phyloP scores from a whole-genome alignment of 2,329 filamentous ascomycete genomes.

The Cyphellophora europaea region DNA sequence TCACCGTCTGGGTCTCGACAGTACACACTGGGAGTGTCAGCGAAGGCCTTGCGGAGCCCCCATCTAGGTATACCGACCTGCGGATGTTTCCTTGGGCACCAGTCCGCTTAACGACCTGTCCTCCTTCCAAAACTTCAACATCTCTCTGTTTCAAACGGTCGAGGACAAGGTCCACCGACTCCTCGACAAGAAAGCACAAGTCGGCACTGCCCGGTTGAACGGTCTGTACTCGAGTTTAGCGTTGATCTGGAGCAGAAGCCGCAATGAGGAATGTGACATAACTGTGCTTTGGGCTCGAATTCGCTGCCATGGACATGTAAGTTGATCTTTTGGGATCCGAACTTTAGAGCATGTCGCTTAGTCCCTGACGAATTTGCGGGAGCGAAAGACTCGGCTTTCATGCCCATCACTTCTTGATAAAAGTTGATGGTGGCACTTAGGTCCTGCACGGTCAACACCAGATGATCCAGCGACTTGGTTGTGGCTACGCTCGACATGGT shows the following conservation, averaged over 20 bases:
- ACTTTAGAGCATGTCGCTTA: slow-evolving; percentile 44
- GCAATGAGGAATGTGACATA: background rate
- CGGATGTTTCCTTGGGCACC: slow-evolving; percentile 46
- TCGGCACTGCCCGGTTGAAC: slow-evolving; percentile 50
- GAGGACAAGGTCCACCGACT: slow-evolving; percentile 40
- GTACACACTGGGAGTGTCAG: too few relatives aligned
- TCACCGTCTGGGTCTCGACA: too few relatives aligned
- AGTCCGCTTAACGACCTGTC: slow-evolving; percentile 43
- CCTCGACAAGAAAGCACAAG: slow-evolving; percentile 49
- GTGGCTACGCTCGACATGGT: slow-evolving; percentile 7
- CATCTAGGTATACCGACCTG: too few relatives aligned
- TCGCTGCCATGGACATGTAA: slow-evolving; percentile 49
- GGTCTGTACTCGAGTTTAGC: slow-evolving; percentile 15
- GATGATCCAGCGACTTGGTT: slow-evolving; percentile 46
- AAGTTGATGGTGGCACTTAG: slow-evolving; percentile 42
- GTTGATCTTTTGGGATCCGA: slow-evolving; percentile 53
- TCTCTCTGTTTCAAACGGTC: slow-evolving; percentile 31
- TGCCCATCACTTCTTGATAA: slow-evolving; percentile 48
- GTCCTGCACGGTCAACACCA: slow-evolving; percentile 49
- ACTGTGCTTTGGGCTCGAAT: slow-evolving; percentile 49
- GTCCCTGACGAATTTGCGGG: slow-evolving; percentile 28
- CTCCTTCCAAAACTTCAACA: slow-evolving; percentile 42
- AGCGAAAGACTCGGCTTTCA: slow-evolving; percentile 45
- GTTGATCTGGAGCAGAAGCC: background rate
- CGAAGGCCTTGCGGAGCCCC: too few relatives aligned